Percentiles rank a stretch among this genome's conserved stretches.
These are phyloP conservation scores for Hypoxylon lienhwacheense DNA, from an alignment of 495 filamentous ascomycete species.

Conservation along the genomic window DNA sequence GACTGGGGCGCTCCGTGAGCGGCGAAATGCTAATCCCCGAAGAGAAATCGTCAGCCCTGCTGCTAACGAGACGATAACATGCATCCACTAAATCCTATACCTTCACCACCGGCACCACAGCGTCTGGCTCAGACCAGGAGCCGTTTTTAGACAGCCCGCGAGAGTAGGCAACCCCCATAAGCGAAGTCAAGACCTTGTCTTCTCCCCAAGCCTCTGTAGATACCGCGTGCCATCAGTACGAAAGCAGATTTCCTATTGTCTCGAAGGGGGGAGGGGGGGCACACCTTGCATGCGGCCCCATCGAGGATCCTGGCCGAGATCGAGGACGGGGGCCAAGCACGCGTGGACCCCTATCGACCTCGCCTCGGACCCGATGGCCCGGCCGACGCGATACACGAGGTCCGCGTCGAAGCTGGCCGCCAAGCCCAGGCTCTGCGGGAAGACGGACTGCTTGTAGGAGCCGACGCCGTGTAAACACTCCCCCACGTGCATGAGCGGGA, in stretches of 20 bases:
- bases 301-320: slow-evolving; percentile 46
- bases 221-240: slow-evolving; percentile 4
- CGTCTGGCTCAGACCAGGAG: slow-evolving; percentile 42
- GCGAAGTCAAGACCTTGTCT: slow-evolving; percentile 46
- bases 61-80: background rate
- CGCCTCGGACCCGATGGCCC: slow-evolving; percentile 45
- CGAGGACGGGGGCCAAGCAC: slow-evolving; percentile 48
- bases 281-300: slow-evolving; percentile 48
- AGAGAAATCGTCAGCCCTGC: background rate
- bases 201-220: slow-evolving; percentile 52
- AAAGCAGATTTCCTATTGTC: background rate
- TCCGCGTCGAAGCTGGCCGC: slow-evolving; percentile 45
- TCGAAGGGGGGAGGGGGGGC: background rate
- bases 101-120: slow-evolving; percentile 45
- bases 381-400: slow-evolving; percentile 42
- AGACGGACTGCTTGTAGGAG: slow-evolving; percentile 47
- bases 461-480: slow-evolving; percentile 49
- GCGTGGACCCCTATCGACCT: slow-evolving; percentile 47
- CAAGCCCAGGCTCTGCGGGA: slow-evolving; percentile 44
- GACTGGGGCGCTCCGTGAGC: slow-evolving; percentile 45
- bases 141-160: slow-evolving; percentile 46
- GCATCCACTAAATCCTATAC: slow-evolving; percentile 21
- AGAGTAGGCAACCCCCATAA: slow-evolving; percentile 47
- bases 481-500: slow-evolving; percentile 44
- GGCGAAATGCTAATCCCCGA: slow-evolving; percentile 45